Percentiles rank a stretch among this genome's conserved stretches.
Conservation (phyloP, 1,284 basidiomycete species). For the Fomitopsis betulina region DNA sequence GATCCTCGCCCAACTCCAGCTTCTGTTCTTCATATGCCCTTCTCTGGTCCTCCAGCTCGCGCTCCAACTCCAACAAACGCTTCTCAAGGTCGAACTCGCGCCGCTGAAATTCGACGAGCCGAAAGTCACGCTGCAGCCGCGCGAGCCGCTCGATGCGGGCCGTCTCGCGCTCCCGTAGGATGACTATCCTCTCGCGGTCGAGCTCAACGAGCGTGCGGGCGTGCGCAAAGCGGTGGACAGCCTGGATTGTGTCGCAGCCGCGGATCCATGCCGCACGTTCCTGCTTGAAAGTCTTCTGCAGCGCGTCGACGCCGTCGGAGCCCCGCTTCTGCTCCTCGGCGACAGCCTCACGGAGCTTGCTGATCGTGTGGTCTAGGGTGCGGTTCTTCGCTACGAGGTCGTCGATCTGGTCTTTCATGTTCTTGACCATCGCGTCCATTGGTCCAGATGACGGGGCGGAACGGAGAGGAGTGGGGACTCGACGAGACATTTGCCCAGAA, state of each 20-base stretch:
- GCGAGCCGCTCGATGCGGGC: slow-evolving; percentile 50
- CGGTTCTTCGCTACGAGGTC: slow-evolving; percentile 63
- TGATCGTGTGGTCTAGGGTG: slow-evolving; percentile 53
- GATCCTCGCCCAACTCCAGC: slow-evolving; percentile 22
- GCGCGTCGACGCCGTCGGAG: slow-evolving; percentile 37
- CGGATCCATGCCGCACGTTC: slow-evolving; percentile 57
- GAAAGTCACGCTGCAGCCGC: slow-evolving; percentile 54
- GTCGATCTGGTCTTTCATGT: slow-evolving; percentile 60
- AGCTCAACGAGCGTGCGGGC: slow-evolving; percentile 47
- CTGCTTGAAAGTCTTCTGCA: slow-evolving; percentile 43
- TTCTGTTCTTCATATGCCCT: slow-evolving; percentile 35
- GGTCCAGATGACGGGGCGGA: slow-evolving; percentile 30
- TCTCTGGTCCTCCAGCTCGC: slow-evolving; percentile 40
- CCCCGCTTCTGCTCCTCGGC: slow-evolving; percentile 38
- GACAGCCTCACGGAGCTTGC: slow-evolving; percentile 26
- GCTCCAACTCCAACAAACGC: slow-evolving; percentile 26
- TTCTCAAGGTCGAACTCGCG: slow-evolving; percentile 55
- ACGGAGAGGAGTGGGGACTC: slow-evolving; percentile 16
- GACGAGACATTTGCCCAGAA: slow-evolving; percentile 16
- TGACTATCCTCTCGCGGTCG: slow-evolving; percentile 43
- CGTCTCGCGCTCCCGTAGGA: slow-evolving; percentile 48
- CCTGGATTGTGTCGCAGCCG: slow-evolving; percentile 56
- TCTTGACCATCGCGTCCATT: slow-evolving; percentile 46
- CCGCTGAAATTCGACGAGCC: slow-evolving; percentile 58
- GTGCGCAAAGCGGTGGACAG: slow-evolving; percentile 59